phyloP scores from a whole-genome alignment of 1,284 basidiomycete genomes.

The Singerocomus rubriflavus region DNA sequence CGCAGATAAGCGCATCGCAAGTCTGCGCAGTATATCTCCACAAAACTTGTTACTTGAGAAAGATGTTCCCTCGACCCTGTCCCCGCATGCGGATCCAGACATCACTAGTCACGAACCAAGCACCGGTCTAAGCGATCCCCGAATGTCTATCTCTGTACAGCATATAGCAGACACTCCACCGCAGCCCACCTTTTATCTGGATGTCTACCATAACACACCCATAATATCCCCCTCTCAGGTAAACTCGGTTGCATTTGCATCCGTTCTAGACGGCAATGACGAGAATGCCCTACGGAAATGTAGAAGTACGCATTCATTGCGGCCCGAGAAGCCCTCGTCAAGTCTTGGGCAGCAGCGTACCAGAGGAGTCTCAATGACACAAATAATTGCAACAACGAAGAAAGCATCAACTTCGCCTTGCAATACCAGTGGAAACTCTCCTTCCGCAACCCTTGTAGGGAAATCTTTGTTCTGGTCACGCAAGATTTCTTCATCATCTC shows the following conservation, averaged over 20 bases:
- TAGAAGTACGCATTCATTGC: conserved; percentile 25
- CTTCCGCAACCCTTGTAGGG: conserved; percentile 43
- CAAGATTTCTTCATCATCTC: conserved; percentile 30
- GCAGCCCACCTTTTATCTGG: conserved; percentile 20
- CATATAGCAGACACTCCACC: conserved; percentile 11
- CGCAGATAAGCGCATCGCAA: conserved; percentile 31
- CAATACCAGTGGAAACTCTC: conserved; percentile 14
- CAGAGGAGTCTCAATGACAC: conserved; percentile 44
- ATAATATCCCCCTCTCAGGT: conserved; percentile 13
- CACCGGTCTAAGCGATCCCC: conserved; percentile 10
- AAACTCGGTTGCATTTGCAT: conserved; percentile 25
- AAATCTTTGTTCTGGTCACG: conserved; percentile 56
- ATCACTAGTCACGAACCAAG: background rate
- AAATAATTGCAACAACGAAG: conserved; percentile 39
- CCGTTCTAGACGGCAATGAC: conserved; percentile 12
- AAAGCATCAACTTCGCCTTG: conserved; percentile 37
- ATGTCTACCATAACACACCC: conserved; percentile 24
- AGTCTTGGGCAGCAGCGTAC: conserved; percentile 36
- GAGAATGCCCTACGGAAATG: conserved; percentile 27
- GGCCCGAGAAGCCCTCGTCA: conserved; percentile 8
- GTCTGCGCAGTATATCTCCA: conserved; percentile 14
- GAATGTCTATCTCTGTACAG: conserved; percentile 20
- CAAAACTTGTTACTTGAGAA: conserved; percentile 49
- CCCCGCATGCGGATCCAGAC: conserved; percentile 2
- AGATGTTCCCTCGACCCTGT: conserved; percentile 64